These are phyloP conservation scores for Lactuca saligna DNA, from an alignment of 129 eudicot species.

Conservation along the genomic window DNA sequence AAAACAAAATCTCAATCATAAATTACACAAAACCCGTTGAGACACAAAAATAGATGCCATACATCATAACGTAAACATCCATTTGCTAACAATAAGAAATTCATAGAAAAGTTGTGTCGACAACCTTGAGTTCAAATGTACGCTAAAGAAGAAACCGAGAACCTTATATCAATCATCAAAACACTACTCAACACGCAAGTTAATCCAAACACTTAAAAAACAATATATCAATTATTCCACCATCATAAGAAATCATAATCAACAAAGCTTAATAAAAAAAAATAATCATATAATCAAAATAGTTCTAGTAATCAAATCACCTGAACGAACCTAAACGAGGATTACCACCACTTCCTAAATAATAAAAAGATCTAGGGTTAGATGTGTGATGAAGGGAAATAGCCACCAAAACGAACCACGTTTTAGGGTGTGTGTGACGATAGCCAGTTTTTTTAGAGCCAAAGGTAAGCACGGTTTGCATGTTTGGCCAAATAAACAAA, in stretches of 20 bases:
- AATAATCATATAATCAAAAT: too few relatives aligned
- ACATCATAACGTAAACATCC: conserved; percentile 11
- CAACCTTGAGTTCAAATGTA: not conserved
- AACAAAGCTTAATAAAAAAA: too few relatives aligned
- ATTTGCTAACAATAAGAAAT: conserved; percentile 1
- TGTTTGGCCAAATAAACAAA: not conserved
- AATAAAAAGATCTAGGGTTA: too few relatives aligned
- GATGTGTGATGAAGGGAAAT: too few relatives aligned
- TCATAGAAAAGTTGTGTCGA: not conserved
- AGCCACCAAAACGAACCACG: too few relatives aligned
- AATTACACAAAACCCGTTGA: not conserved
- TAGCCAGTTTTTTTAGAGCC: not conserved
- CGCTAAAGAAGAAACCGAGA: not conserved
- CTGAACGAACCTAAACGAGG: too few relatives aligned
- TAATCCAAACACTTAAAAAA: not conserved
- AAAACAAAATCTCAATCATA: not conserved
- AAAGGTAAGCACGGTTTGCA: too few relatives aligned
- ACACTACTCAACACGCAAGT: conserved; percentile 1
- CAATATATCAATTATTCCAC: too few relatives aligned
- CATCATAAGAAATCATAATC: too few relatives aligned
- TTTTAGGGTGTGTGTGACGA: too few relatives aligned
- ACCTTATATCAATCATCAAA: not conserved
- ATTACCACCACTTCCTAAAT: too few relatives aligned
- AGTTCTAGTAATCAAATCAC: too few relatives aligned
- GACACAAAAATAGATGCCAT: conserved; percentile 11